Conservation (phyloP, 352 stramenopile species). For the Pythium vanterpoolii region DNA sequence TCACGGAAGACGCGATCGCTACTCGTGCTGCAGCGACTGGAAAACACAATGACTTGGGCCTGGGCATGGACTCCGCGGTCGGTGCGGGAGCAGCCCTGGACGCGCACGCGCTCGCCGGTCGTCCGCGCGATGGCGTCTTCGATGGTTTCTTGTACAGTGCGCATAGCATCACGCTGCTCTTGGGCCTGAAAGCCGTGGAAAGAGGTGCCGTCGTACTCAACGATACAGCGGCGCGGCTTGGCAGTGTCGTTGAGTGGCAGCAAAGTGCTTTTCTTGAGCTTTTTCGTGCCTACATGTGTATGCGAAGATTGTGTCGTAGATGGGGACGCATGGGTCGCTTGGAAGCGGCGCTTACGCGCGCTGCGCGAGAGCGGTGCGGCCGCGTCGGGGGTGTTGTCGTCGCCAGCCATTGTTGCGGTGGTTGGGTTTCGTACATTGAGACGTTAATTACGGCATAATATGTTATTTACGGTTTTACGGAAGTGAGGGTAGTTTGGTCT, state of each 20-base stretch:
- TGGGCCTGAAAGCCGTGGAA: constrained; percentile 86
- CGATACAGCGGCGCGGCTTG: constrained; percentile 33
- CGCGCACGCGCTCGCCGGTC: constrained; percentile 61
- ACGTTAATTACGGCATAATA: not conserved
- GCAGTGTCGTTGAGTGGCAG: constrained; percentile 27
- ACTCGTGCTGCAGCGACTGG: constrained; percentile 54
- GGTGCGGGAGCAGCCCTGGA: constrained; percentile 89
- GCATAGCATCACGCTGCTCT: constrained; percentile 37
- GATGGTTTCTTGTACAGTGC: constrained; percentile 71
- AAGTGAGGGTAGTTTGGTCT: not conserved
- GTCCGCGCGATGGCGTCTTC: constrained; percentile 68
- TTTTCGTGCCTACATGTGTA: not conserved
- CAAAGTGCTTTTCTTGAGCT: constrained; percentile 33
- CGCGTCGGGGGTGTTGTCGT: not conserved
- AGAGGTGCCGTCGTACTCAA: constrained; percentile 73
- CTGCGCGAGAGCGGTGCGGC: constrained; percentile 7
- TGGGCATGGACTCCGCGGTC: constrained; percentile 91
- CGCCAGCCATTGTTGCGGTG: constrained; percentile 1
- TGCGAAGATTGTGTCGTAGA: not conserved
- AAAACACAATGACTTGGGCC: constrained; percentile 90
- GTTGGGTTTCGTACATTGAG: not conserved
- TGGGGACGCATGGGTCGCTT: not conserved
- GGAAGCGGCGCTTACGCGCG: constrained; percentile 23
- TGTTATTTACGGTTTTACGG: not conserved
- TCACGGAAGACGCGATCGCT: constrained; percentile 49